Percentiles rank a stretch among this genome's conserved stretches.
Conservation (phyloP, 805 yeast genomes). For the Starmerella bacillaris region DNA sequence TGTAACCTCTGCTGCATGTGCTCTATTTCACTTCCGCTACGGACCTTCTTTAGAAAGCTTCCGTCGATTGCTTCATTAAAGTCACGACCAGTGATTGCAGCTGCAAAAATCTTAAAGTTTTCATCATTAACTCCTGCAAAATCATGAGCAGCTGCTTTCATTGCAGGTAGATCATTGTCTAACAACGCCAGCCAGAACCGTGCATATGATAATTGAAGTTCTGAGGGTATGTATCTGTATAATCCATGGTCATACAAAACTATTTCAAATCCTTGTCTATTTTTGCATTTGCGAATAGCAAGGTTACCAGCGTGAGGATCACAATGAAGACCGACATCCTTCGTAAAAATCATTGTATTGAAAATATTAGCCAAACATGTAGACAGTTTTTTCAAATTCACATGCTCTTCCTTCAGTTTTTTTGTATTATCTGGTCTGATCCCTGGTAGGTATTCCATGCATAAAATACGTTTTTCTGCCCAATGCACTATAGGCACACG, state of each 20-base stretch:
- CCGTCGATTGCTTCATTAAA: constrained; percentile 54
- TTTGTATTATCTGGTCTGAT: constrained; percentile 61
- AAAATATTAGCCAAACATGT: constrained; percentile 76
- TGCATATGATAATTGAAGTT: constrained; percentile 66
- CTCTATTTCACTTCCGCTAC: constrained; percentile 35
- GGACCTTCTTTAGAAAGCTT: constrained; percentile 35
- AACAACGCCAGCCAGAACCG: constrained; percentile 82
- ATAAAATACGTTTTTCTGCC: constrained; percentile 51
- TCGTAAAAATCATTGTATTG: constrained; percentile 88
- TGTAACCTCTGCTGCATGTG: constrained; percentile 47
- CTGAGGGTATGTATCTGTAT: constrained; percentile 64
- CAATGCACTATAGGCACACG: constrained; percentile 55
- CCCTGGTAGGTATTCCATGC: constrained; percentile 79
- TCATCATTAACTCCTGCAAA: constrained; percentile 65
- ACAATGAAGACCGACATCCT: constrained; percentile 82
- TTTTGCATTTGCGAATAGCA: constrained; percentile 41
- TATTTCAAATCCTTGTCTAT: constrained; percentile 69
- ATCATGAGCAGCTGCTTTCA: constrained; percentile 55
- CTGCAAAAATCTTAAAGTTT: constrained; percentile 69
- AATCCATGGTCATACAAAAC: constrained; percentile 88
- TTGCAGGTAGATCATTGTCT: constrained; percentile 44
- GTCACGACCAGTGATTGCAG: constrained; percentile 91
- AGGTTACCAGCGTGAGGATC: constrained; percentile 97
- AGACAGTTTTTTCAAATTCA: constrained; percentile 63
- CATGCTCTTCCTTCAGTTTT: constrained; percentile 42